Evolutionary conservation across 2,329 filamentous ascomycete genomes (phyloP), one percentile per base, ranked within the genome.

Genomic region (Sarocladium oryzae): DNA sequence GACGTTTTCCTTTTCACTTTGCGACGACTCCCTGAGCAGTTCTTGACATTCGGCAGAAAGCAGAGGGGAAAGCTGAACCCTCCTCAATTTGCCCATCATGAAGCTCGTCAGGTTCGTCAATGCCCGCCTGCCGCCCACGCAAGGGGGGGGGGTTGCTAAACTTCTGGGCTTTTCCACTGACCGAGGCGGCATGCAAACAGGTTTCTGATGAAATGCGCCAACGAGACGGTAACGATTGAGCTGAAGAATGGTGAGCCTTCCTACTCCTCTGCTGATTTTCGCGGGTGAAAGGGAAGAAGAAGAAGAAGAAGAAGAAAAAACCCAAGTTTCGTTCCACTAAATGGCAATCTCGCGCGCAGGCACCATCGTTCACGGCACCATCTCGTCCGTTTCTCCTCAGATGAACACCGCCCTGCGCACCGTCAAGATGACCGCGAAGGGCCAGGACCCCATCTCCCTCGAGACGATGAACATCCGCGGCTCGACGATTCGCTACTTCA

Each of bases 141-240:
- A n/a, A n/a, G n/a, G n/a, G n/a, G n/a, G n/a, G n/a, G n/a, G n/a
- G n/a, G n/a, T n/a, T n/a, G n/a, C n/a, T n/a, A n/a, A n/a, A n/a
- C 15, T 23, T 16, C 21, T 21, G n/a, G 13, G 16, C n/a, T 18
- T 20, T 40, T 40, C 36, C 36, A 21, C 36, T 40, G 18, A 40
- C 16, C 7, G 28, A 21, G 13, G 36, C 7, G 36, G 7, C 36
- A 24, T 33, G 11, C n/a, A n/a, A n/a, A 36, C 70, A 97, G 93
- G 69, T 99, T 99, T 71, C 78, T 99, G 62, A 97, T 97, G 92
- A 99, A 99, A 79, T 97, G 92, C 72, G 85, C 88, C 71, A 97
- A 96, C 72, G 93, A 99, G 77, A 96, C 93, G 63, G 93, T 97
- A 63, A 97, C 92, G 40, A 88, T 99, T 70, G 93, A 99, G 73